Base-by-base conservation (phyloP, 768 basidiomycete genomes). In the Macrolepiota fuliginosa region DNA sequence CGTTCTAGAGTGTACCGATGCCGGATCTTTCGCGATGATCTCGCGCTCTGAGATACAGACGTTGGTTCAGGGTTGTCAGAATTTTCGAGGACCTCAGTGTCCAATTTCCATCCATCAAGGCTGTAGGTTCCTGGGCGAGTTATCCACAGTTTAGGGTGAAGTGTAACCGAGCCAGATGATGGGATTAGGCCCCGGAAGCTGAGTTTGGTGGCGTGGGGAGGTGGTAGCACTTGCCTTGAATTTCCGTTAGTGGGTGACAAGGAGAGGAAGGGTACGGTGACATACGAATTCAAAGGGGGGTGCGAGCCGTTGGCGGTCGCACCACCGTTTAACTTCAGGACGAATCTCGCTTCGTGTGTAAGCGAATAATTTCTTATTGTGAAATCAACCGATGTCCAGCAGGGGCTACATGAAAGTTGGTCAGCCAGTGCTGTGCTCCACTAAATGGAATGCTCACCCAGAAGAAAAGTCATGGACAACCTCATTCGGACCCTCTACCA, bases 331-430 rank as follows among this genome's bases (percentile, higher is more conserved):
- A 91, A 69, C 62, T 74, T 82, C 13, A 94, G 72, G 40, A 81
- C 75, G 66, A 83, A 91, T 47, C 83, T 79, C n/a, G 79, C 79
- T 17, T 82, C 72, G 55, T 86, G 79, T 0, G 87, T 84, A 42
- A 85, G 73, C 0, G 94, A 96, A 64, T 86, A 81, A 69, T 96
- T 96, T 29, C 83, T 82, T 29, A 96, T 63, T 15, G 73, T 74
- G 64, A 95, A 81, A 6, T 76, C 69, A 13, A 90, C 75, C 1
- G 83, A 79, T 9, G 81, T 71, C 35, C 76, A 76, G 67, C 81
- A 87, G 2, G 84, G 79, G 19, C 91, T 94, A 19, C n/a, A 42
- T 17, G 7, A 46, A 19, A 32, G 32, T 49, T 40, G 24, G 35
- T 61, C 52, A 61, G 19, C 15, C 32, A 17, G 4, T 10, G 5